Evolutionary conservation across 331 rosid species (phyloP).

Genomic region (Dryas integrifolia): DNA sequence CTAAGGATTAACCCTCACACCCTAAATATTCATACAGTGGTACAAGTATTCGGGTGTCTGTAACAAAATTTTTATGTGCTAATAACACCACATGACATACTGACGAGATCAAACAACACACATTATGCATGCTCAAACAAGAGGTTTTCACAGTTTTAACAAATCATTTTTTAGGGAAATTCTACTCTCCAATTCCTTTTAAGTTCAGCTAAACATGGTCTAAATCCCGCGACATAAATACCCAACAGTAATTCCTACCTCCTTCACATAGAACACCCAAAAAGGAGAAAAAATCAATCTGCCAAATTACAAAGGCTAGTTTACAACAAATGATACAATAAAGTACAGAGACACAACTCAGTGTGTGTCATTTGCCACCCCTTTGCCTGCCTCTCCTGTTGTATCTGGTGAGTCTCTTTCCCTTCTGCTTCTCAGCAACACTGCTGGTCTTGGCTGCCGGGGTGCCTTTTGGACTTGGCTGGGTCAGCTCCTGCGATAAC

Average conservation of each 20-base stretch:
- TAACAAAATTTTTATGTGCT: too few species aligned
- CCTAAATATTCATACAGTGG: too few species aligned
- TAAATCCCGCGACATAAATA: not conserved
- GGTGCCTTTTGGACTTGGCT: slow-evolving; percentile 26
- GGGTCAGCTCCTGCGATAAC: slow-evolving; percentile 34
- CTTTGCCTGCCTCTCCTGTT: slow-evolving; percentile 41
- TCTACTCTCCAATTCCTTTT: not conserved
- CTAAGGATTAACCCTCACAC: too few species aligned
- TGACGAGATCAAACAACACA: not conserved
- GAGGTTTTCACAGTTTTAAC: slow-evolving; percentile 1
- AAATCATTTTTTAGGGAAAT: not conserved
- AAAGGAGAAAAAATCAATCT: not conserved
- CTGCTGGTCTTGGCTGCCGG: slow-evolving; percentile 27
- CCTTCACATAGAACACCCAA: not conserved
- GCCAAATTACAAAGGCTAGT: slow-evolving; percentile 9
- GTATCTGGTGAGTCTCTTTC: slow-evolving; percentile 44
- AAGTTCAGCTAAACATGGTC: not conserved
- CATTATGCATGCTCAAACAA: not conserved
- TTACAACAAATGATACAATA: slow-evolving; percentile 4
- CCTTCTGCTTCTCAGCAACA: slow-evolving; percentile 40
- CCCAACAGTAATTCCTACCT: slow-evolving; percentile 5
- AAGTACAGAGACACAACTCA: not conserved
- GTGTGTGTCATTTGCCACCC: slow-evolving; percentile 8
- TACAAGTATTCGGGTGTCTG: too few species aligned
- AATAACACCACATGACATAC: too few species aligned